Evolutionary conservation across 169 alveolate species (phyloP).

Genomic region (Plasmodium vivax): DNA sequence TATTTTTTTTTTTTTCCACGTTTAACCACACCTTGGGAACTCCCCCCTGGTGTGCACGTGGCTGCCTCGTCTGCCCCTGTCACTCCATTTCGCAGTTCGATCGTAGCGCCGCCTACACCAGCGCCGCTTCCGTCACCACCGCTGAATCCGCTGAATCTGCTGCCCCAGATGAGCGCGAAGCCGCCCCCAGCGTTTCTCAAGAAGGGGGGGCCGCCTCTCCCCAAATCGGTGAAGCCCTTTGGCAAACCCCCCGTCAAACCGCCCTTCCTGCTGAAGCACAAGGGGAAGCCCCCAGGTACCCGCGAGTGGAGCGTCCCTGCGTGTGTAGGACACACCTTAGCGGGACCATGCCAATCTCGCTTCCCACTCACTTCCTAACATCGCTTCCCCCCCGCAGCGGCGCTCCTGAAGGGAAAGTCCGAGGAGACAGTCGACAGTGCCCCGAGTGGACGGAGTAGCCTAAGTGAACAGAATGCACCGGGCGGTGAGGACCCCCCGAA

Average conservation of each 20-base stretch:
- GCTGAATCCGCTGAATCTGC: too few relatives aligned
- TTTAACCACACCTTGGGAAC: background rate
- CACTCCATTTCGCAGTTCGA: background rate
- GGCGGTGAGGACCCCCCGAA: background rate
- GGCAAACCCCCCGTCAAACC: background rate
- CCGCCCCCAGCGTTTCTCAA: background rate
- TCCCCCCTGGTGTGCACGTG: background rate
- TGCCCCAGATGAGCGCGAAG: conserved; percentile 25
- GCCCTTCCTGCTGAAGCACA: background rate
- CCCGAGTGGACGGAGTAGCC: too few relatives aligned
- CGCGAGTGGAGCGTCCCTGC: background rate
- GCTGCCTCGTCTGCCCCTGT: background rate
- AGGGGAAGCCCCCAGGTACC: conserved; percentile 40
- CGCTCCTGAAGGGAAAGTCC: background rate
- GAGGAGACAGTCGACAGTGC: background rate
- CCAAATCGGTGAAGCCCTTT: conserved; percentile 19
- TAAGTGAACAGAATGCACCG: background rate
- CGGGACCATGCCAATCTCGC: background rate
- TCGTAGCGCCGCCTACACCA: background rate
- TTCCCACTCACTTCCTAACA: background rate
- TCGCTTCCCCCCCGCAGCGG: background rate
- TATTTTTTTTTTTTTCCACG: background rate
- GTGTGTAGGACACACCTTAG: background rate
- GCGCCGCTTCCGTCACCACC: background rate
- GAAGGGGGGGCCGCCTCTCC: conserved; percentile 4